Conservation (phyloP, 257 asterid genomes). For the Solanum acaule region DNA sequence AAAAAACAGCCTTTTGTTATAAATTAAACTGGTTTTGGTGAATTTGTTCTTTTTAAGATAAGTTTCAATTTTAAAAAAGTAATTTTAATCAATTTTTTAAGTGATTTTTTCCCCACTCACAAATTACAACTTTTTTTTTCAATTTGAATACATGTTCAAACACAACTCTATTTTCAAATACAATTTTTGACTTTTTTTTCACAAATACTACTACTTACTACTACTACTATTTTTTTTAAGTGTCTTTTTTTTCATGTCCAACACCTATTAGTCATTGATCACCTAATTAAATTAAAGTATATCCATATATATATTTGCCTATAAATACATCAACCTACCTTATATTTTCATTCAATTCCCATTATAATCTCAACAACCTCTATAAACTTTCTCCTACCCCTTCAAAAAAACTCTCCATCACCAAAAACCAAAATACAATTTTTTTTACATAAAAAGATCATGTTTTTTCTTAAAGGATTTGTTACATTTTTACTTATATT, state of each 20-base stretch:
- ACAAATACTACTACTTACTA: not conserved
- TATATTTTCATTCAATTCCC: not conserved
- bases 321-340: not conserved
- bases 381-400: not conserved
- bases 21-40: not conserved
- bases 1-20: not conserved
- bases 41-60: not conserved
- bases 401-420: not conserved
- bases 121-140: not conserved
- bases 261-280: not conserved
- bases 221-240: not conserved
- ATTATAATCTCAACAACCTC: not conserved
- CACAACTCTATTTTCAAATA: not conserved
- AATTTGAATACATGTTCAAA: not conserved
- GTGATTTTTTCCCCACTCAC: not conserved
- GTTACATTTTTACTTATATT: not conserved
- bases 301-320: not conserved
- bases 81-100: not conserved
- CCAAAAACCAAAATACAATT: not conserved
- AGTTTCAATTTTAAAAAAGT: not conserved
- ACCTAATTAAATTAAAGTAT: not conserved
- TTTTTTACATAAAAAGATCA: not conserved
- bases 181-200: not conserved
- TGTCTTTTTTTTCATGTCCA: not conserved
- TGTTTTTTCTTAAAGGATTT: not conserved